phyloP scores from a whole-genome alignment of 148 eudicot species.

The Chenopodium berlandieri region DNA sequence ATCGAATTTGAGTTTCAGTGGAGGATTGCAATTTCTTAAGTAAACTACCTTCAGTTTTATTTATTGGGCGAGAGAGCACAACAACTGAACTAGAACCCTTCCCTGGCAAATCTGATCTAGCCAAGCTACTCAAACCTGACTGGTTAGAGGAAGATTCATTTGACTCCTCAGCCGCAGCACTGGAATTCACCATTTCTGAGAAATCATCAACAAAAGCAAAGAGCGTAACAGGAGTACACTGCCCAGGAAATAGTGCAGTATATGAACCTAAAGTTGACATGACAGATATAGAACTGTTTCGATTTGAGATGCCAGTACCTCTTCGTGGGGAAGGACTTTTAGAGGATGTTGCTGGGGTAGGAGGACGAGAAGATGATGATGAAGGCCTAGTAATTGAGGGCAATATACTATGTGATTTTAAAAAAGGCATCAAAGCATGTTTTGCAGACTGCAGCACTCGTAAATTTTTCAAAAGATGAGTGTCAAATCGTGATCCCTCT shows the following conservation, averaged over 20 bases:
- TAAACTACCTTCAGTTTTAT: slow-evolving; percentile 65
- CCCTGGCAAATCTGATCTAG: slow-evolving; percentile 41
- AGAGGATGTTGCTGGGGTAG: slow-evolving; percentile 45
- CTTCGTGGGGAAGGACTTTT: slow-evolving; percentile 73
- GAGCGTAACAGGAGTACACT: slow-evolving; percentile 83
- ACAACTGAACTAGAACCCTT: slow-evolving; percentile 74
- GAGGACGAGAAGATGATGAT: slow-evolving; percentile 47
- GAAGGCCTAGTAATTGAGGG: slow-evolving; percentile 46
- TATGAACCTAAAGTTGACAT: slow-evolving; percentile 72
- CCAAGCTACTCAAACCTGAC: slow-evolving; percentile 43
- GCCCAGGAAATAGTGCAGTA: slow-evolving; percentile 81
- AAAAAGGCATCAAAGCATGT: slow-evolving; percentile 58
- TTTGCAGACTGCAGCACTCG: slow-evolving; percentile 86
- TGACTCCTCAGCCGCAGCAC: slow-evolving; percentile 48
- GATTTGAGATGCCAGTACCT: slow-evolving; percentile 48
- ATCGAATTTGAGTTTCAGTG: slow-evolving; percentile 84
- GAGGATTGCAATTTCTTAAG: slow-evolving; percentile 78
- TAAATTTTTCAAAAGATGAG: slow-evolving; percentile 57
- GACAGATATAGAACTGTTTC: slow-evolving; percentile 52
- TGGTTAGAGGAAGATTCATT: slow-evolving; percentile 48
- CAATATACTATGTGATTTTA: slow-evolving; percentile 46
- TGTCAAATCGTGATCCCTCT: slow-evolving; percentile 80
- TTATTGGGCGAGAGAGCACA: slow-evolving; percentile 72
- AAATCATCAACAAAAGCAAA: slow-evolving; percentile 87
- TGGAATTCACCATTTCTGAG: slow-evolving; percentile 45